Conservation (phyloP, 164 flowering plant species). For the Liquidambar formosana region DNA sequence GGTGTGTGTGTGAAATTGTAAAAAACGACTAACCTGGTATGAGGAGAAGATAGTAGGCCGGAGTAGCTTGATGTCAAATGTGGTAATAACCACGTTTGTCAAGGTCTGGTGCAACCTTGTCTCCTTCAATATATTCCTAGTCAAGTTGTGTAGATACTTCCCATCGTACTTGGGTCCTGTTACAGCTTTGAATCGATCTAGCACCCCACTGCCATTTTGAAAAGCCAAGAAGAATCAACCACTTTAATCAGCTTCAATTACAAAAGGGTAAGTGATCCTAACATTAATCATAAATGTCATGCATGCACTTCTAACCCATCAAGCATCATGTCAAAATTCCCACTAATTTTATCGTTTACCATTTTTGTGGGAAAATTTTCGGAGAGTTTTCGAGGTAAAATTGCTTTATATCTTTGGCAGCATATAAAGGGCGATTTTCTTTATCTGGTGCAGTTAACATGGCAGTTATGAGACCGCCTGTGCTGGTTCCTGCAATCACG, state of each 20-base stretch:
- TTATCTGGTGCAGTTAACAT: slow-evolving; percentile 36
- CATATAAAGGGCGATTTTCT: slow-evolving; percentile 30
- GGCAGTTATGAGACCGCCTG: slow-evolving; percentile 33
- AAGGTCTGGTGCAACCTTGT: background rate
- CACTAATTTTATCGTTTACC: slow-evolving; percentile 6
- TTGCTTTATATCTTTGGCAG: slow-evolving; percentile 30
- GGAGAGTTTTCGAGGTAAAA: slow-evolving; percentile 32
- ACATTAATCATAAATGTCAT: no score
- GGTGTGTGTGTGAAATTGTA: no score
- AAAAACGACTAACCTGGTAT: background rate
- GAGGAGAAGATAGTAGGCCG: background rate
- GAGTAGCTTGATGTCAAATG: background rate
- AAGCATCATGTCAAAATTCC: no score
- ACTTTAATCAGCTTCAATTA: no score
- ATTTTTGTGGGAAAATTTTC: slow-evolving; percentile 28
- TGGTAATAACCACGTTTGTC: background rate
- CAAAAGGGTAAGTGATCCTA: no score
- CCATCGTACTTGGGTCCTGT: background rate
- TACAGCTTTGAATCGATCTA: background rate
- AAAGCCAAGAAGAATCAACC: no score
- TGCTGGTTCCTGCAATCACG: slow-evolving; percentile 42
- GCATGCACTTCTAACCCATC: background rate
- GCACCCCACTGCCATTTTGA: no score
- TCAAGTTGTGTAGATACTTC: background rate
- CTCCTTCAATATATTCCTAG: background rate